Percentiles rank a stretch among this genome's conserved stretches.
Conservation (phyloP, 768 basidiomycete species). For the Mycena polygramma region DNA sequence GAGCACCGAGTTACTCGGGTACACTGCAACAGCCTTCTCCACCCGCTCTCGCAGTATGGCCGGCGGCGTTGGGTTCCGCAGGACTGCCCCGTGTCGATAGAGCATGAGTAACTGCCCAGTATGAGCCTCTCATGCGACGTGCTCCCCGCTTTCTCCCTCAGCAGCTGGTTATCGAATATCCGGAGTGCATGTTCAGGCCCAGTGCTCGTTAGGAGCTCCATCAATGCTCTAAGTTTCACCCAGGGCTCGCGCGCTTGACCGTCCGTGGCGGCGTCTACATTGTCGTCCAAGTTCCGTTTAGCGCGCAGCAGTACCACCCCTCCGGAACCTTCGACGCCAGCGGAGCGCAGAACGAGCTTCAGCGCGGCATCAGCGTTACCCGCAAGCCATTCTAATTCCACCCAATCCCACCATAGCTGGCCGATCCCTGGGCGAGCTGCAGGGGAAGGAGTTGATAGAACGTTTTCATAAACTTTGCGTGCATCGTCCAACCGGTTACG, state of each 20-base stretch:
- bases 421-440: slow-evolving; percentile 52
- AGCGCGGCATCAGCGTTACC: slow-evolving; percentile 64
- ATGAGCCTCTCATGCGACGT: slow-evolving; percentile 66
- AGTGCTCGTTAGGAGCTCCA: slow-evolving; percentile 69
- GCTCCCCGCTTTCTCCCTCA: slow-evolving; percentile 40
- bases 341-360: slow-evolving; percentile 67
- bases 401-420: slow-evolving; percentile 86
- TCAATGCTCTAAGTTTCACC: slow-evolving; percentile 73
- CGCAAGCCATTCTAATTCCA: slow-evolving; percentile 84
- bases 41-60: slow-evolving; percentile 69
- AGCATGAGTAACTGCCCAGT: slow-evolving; percentile 70
- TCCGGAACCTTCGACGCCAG: slow-evolving; percentile 63
- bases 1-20: slow-evolving; percentile 79
- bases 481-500: slow-evolving; percentile 77
- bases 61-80: slow-evolving; percentile 72
- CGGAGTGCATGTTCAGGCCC: slow-evolving; percentile 54
- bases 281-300: slow-evolving; percentile 73
- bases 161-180: slow-evolving; percentile 56
- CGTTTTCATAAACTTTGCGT: slow-evolving; percentile 81
- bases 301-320: slow-evolving; percentile 72
- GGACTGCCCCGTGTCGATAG: slow-evolving; percentile 67
- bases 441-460: slow-evolving; percentile 62
- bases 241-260: slow-evolving; percentile 73
- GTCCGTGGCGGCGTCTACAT: slow-evolving; percentile 49
- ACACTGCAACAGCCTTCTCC: slow-evolving; percentile 65